Conservation (phyloP, 805 yeast species). For the Candida verbasci region DNA sequence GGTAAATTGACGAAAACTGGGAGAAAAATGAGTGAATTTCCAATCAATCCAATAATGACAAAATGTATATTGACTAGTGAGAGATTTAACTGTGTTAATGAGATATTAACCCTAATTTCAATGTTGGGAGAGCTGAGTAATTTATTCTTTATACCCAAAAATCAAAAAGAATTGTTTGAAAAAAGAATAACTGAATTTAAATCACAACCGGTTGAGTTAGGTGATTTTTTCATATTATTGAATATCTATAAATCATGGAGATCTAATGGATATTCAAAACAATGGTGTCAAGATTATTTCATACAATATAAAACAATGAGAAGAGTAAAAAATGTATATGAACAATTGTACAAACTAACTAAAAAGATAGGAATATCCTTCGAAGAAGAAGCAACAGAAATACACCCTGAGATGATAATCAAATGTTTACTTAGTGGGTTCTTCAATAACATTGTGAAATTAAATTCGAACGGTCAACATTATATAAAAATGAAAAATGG, state of each 20-base stretch:
- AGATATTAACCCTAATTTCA: conserved; percentile 69
- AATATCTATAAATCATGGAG: conserved; percentile 78
- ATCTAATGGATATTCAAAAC: conserved; percentile 57
- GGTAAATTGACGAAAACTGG: conserved; percentile 81
- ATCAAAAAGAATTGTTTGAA: conserved; percentile 62
- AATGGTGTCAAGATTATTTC: conserved; percentile 85
- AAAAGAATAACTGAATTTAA: conserved; percentile 54
- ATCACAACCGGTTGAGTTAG: conserved; percentile 31
- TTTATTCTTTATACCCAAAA: conserved; percentile 67
- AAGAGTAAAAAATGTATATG: conserved; percentile 65
- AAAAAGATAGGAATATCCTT: conserved; percentile 43
- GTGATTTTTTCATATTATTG: conserved; percentile 78
- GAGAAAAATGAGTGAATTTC: conserved; percentile 83
- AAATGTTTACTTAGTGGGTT: conserved; percentile 63
- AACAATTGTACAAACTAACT: conserved; percentile 64
- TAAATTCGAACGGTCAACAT: conserved; percentile 61
- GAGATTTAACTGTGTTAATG: conserved; percentile 56
- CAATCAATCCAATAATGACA: conserved; percentile 86
- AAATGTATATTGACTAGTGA: conserved; percentile 67
- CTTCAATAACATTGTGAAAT: conserved; percentile 60
- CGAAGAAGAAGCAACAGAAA: conserved; percentile 17
- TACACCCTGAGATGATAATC: conserved; percentile 30
- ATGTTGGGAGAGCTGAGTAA: conserved; percentile 80
- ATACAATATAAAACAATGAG: conserved; percentile 70
- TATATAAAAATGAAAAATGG: conserved; percentile 51